Evolutionary conservation across 257 asterid species (phyloP), one percentile per base, ranked within the genome.

Genomic region (Solanum chilense): DNA sequence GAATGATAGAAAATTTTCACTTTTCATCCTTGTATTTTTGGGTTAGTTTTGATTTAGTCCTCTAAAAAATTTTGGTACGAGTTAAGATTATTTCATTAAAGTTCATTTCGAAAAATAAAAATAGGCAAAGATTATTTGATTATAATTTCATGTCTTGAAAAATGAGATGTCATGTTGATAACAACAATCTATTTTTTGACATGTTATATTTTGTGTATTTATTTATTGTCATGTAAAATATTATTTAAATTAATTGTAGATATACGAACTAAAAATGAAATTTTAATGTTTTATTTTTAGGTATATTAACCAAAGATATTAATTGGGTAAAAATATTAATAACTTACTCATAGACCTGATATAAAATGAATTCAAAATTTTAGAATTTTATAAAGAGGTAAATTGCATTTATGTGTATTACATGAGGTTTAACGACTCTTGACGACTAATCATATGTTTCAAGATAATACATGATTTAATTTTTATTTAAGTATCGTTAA

Each of bases 61-160:
- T 81, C 1, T 49, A 1, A 11, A 11, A 18, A 10, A 0, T 5
- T 47, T 47, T 76, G 37, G 75, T 68, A 68, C 29, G 6, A n/a
- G n/a, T n/a, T n/a, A n/a, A n/a, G n/a, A n/a, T n/a, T 62, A 21
- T 21, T 21, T 1, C 0, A 1, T 0, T 11, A 64, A n/a, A 5
- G 9, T 64, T 64, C 2, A n/a, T 64, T 64, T 62, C n/a, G 31
- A 10, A 62, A 18, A 0, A 23, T 18, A 52, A 3, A 52, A 56
- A 18, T 6, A 3, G 16, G 1, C 0, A 12, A n/a, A 11, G 15
- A 0, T 64, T 64, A 2, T 12, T n/a, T 12, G 4, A 11, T n/a
- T 11, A 11, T 64, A 0, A 64, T 64, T 64, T n/a, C 12, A 64
- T 64, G 5, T 64, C 0, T 11, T 62, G 1, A 33, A 33, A 33